Evolutionary conservation across 2,329 filamentous ascomycete genomes (phyloP), one percentile per base, ranked within the genome.

Genomic region (Sporothrix humicola): DNA sequence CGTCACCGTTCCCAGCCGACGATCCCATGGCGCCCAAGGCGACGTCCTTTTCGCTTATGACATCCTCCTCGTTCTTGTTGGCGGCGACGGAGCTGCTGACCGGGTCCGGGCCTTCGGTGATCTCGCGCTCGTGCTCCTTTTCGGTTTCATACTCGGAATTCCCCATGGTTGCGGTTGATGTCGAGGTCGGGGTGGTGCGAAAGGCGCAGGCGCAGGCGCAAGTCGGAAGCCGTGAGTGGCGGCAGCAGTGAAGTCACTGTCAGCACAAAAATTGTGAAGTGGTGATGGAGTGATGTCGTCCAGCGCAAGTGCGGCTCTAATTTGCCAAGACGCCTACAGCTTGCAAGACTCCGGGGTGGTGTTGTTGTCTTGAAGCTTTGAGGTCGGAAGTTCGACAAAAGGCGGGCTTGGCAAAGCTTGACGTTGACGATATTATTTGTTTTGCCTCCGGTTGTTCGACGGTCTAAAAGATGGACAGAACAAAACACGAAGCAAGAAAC

Each of bases 11-110:
- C 31, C 31, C 31, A 37, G 4, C 31, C 1, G 84, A 81, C 71
- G 85, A 83, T 75, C 87, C 86, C 72, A 78, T 66, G 48, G 75
- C 72, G 50, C 42, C 73, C 20, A 74, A 20, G 20, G 72, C 76
- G 2, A 75, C 73, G 5, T 76, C 74, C 69, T 76, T 74, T 52
- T 77, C 76, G 72, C 73, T 74, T 20, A 74, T 66, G 7, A 77
- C 72, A 52, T 77, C 76, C 52, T 76, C 73, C 7, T 72, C 71
- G n/a, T 31, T 26, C 37, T 48, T 66, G 9, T 42, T 15, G 2
- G 65, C 44, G 31, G 72, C 44, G 5, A 52, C 73, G 0, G 73
- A 74, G 20, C 66, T 74, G 72, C 56, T 68, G 23, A 77, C 56
- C 12, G 76, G 76, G n/a, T 77, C 76, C 0, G 76, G 73, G 15